Base-by-base conservation (phyloP, 2,329 filamentous ascomycete species). In the Mycogone perniciosa region DNA sequence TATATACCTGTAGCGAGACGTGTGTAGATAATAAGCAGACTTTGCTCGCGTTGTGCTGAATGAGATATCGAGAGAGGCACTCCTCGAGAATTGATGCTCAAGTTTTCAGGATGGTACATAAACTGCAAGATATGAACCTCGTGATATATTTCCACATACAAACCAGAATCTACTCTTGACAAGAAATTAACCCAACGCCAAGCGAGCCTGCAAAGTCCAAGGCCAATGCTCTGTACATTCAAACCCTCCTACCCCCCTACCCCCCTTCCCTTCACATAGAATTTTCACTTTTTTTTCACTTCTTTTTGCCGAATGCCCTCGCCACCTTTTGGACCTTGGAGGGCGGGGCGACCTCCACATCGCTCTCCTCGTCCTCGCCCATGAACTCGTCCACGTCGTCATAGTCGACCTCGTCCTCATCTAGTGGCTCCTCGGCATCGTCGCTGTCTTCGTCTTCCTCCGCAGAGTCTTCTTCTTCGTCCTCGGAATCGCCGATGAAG, bases 391-490 rank as follows among this genome's bases (percentile, higher is more conserved):
- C 71, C 6, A 76, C 72, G 47, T 85, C 82, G 34, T 81, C 76
- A 49, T 83, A 76, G 42, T 81, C 71, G 2, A 79, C 79, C 53
- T 84, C 80, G 13, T 83, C 77, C 53, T 81, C 79, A 26, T 82
- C 77, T 2, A 80, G 64, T 1, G 71, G 71, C 57, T 76, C 74
- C 34, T 75, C 73, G 1, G 64, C 76, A 6, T 73, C 77, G 10
- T 72, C 71, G 42, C 71, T 71, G 31, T 73, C 71, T 2, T 71
- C 72, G 4, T 72, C 73, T 7, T 71, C 69, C 2, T 64, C 66
- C 4, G 63, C 68, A 44, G 8, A 73, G 7, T 75, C 74, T 8
- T 74, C 75, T 8, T 76, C 75, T 48, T 79, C 76, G 13, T 83
- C 81, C 40, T 85, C 81, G 5, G 81, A 84, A 42, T 80, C 81